These are phyloP conservation scores for Calocybe indica DNA, from an alignment of 768 basidiomycete genomes.

Conservation along the genomic window DNA sequence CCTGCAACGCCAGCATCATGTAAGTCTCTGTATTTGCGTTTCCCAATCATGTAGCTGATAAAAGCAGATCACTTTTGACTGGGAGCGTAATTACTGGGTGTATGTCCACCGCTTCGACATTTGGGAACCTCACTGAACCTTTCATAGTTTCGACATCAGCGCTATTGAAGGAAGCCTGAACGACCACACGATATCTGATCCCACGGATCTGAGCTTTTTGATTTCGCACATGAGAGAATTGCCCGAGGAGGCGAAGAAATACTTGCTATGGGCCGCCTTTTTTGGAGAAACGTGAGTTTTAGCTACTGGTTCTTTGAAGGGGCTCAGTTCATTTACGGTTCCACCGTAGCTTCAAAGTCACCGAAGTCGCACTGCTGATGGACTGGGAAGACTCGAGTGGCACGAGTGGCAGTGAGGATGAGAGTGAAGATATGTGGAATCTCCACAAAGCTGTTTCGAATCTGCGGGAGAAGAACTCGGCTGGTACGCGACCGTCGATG, in stretches of 20 bases:
- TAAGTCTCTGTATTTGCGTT: constrained; percentile 22
- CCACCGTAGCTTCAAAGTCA: constrained; percentile 55
- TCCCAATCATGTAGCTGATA: background rate
- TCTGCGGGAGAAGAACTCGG: constrained; percentile 35
- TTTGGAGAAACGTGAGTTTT: constrained; percentile 61
- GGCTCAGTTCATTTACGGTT: background rate
- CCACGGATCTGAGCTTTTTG: constrained; percentile 58
- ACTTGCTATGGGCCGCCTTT: constrained; percentile 65
- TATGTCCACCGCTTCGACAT: constrained; percentile 23
- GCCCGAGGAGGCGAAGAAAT: constrained; percentile 59
- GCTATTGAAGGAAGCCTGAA: constrained; percentile 51
- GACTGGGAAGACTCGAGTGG: constrained; percentile 63
- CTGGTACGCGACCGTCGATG: constrained; percentile 52
- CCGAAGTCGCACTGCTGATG: constrained; percentile 68
- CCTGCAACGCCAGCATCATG: constrained; percentile 57
- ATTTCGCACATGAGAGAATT: constrained; percentile 53
- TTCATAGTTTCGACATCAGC: constrained; percentile 44
- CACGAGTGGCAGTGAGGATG: constrained; percentile 47
- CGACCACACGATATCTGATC: constrained; percentile 49
- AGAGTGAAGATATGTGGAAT: constrained; percentile 44
- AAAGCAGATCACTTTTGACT: constrained; percentile 55
- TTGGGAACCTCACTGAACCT: background rate
- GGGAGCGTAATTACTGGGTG: constrained; percentile 64
- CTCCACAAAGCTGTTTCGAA: constrained; percentile 45
- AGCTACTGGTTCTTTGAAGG: background rate